Percentiles rank a stretch among this genome's conserved stretches.
phyloP scores from a whole-genome alignment of 106 monocot genomes.

The Iris macrosiphon region DNA sequence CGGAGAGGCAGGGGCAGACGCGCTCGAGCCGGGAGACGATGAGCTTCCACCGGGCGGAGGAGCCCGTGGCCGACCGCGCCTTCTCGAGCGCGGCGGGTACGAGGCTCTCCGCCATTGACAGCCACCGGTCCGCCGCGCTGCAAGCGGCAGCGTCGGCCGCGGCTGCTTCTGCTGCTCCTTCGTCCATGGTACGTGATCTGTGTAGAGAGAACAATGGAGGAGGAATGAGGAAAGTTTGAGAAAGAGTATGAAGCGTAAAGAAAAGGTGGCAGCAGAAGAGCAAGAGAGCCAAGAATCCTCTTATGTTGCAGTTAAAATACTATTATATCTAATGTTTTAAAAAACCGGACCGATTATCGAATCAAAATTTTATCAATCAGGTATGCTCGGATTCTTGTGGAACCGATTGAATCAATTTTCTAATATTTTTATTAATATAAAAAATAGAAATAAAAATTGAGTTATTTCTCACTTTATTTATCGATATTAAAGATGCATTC shows the following conservation, averaged over 20 bases:
- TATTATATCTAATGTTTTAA: too few species aligned
- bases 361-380: too few species aligned
- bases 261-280: too few species aligned
- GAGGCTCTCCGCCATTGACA: slow-evolving; percentile 25
- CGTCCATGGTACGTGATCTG: slow-evolving; percentile 7
- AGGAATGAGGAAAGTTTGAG: background rate
- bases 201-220: background rate
- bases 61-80: slow-evolving; percentile 24
- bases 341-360: too few species aligned
- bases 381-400: too few species aligned
- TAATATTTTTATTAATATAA: too few species aligned
- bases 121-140: slow-evolving; percentile 16
- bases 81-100: slow-evolving; percentile 37
- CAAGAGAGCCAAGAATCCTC: too few species aligned
- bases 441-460: too few species aligned
- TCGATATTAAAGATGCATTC: too few species aligned
- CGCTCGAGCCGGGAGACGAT: slow-evolving; percentile 45
- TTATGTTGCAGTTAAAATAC: too few species aligned
- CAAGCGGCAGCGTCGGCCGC: background rate
- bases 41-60: slow-evolving; percentile 38
- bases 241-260: background rate
- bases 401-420: too few species aligned
- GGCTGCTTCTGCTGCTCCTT: slow-evolving; percentile 6
- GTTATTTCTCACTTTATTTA: too few species aligned
- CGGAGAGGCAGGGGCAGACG: slow-evolving; percentile 52